Percentiles rank a stretch among this genome's conserved stretches.
phyloP scores from a whole-genome alignment of 768 basidiomycete species.

The Pulveroboletus sp. region DNA sequence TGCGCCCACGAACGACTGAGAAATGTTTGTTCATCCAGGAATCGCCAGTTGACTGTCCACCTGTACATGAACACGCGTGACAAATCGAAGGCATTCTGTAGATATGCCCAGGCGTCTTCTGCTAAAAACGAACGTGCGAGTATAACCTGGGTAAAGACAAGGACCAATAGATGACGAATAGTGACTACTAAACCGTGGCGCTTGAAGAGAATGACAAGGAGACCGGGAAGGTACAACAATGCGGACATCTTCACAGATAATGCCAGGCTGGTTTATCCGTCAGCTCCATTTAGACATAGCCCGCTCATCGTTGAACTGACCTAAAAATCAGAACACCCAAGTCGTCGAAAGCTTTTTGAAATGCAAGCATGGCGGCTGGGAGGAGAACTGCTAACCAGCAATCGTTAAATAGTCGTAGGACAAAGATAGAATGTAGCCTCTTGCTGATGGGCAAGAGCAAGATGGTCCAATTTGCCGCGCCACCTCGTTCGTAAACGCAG shows the following conservation, averaged over 20 bases:
- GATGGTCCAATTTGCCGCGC: slow-evolving; percentile 66
- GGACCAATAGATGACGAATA: slow-evolving; percentile 42
- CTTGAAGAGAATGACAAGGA: slow-evolving; percentile 79
- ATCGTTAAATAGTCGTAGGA: slow-evolving; percentile 92
- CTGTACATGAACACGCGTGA: slow-evolving; percentile 85
- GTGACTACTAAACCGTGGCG: slow-evolving; percentile 55
- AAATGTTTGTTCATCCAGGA: slow-evolving; percentile 74
- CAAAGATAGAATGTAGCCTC: slow-evolving; percentile 89
- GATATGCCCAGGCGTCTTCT: slow-evolving; percentile 57
- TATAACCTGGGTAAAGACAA: slow-evolving; percentile 43
- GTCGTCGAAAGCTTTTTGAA: slow-evolving; percentile 55
- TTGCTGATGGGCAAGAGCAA: slow-evolving; percentile 83
- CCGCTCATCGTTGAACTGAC: slow-evolving; percentile 37
- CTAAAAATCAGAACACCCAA: slow-evolving; percentile 67
- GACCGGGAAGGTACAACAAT: slow-evolving; percentile 83
- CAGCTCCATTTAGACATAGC: neutral
- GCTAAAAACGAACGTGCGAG: slow-evolving; percentile 70
- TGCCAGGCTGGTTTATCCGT: slow-evolving; percentile 35
- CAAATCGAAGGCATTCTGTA: slow-evolving; percentile 78
- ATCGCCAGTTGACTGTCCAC: slow-evolving; percentile 99
- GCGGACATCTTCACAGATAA: slow-evolving; percentile 95
- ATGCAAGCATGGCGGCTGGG: slow-evolving; percentile 63
- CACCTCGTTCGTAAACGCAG: slow-evolving; percentile 60
- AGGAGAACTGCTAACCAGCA: slow-evolving; percentile 74
- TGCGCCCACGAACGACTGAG: slow-evolving; percentile 57